Conservation (phyloP, 2,329 filamentous ascomycete genomes). For the Biscogniauxia sp. region DNA sequence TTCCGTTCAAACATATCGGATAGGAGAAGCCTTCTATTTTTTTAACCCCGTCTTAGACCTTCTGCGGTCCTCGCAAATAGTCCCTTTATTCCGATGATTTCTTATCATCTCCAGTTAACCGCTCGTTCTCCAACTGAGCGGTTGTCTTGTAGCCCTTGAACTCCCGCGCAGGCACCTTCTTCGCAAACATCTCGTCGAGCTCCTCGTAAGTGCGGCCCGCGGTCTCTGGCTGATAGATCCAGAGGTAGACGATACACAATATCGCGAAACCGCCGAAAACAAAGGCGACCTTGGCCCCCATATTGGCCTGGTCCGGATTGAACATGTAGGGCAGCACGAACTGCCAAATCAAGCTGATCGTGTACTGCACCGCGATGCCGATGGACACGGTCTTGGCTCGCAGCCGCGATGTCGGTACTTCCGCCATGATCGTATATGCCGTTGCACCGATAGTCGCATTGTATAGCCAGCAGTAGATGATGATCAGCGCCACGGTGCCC, state of each 20-base stretch:
- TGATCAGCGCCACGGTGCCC: neutral
- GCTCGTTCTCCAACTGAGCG: neutral
- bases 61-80: too few relatives aligned
- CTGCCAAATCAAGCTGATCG: constrained; percentile 32
- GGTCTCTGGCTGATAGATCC: constrained; percentile 51
- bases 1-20: neutral
- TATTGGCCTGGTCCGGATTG: constrained; percentile 37
- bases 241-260: constrained; percentile 38
- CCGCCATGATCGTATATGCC: constrained; percentile 35
- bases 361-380: constrained; percentile 16
- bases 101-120: neutral
- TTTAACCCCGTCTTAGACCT: neutral
- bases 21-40: neutral
- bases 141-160: constrained; percentile 19
- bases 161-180: constrained; percentile 25
- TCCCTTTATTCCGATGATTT: neutral
- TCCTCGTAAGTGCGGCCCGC: constrained; percentile 45
- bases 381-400: constrained; percentile 38
- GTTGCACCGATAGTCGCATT: constrained; percentile 16
- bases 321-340: constrained; percentile 49
- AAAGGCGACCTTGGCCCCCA: constrained; percentile 42
- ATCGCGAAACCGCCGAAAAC: constrained; percentile 38
- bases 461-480: neutral
- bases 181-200: constrained; percentile 43
- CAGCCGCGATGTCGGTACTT: constrained; percentile 35